Conservation (phyloP, 345 rosid species). For the Abelmoschus esculentus region DNA sequence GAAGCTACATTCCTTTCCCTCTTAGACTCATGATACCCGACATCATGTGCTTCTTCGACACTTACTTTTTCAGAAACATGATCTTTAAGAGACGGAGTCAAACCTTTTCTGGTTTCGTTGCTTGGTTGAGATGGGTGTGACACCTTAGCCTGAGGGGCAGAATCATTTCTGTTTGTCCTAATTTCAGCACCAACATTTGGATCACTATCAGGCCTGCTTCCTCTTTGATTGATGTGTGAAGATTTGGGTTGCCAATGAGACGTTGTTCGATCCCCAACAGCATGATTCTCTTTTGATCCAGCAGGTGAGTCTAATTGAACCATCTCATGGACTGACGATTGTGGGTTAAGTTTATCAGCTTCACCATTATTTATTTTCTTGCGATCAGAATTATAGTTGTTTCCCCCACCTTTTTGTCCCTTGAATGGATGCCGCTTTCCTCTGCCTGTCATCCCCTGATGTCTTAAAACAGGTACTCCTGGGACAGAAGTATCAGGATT, state of each 20-base stretch:
- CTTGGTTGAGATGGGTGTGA: slow-evolving; percentile 17
- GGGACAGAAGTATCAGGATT: slow-evolving; percentile 26
- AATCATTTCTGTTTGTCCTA: slow-evolving; percentile 42
- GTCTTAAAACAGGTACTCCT: slow-evolving; percentile 32
- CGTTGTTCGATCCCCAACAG: slow-evolving; percentile 39
- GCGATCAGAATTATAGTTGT: slow-evolving; percentile 40
- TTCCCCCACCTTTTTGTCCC: slow-evolving; percentile 43
- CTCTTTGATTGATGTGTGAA: slow-evolving; percentile 26
- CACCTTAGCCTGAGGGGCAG: slow-evolving; percentile 17
- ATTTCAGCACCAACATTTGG: slow-evolving; percentile 31
- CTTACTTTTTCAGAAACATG: slow-evolving; percentile 20
- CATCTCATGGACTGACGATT: slow-evolving; percentile 34
- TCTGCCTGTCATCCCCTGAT: slow-evolving; percentile 39
- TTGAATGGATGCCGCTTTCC: slow-evolving; percentile 46
- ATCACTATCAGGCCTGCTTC: slow-evolving; percentile 35
- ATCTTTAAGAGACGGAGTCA: slow-evolving; percentile 18
- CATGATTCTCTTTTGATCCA: slow-evolving; percentile 54
- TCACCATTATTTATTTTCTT: slow-evolving; percentile 41
- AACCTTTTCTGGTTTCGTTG: slow-evolving; percentile 18
- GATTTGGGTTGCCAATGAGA: slow-evolving; percentile 74
- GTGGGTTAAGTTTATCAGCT: slow-evolving; percentile 28
- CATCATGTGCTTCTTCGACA: slow-evolving; percentile 27
- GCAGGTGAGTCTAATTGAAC: slow-evolving; percentile 31
- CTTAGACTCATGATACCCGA: slow-evolving; percentile 36
- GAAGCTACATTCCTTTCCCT: slow-evolving; percentile 39